phyloP scores from a whole-genome alignment of 306 rosid species.

The Macrotyloma uniflorum region DNA sequence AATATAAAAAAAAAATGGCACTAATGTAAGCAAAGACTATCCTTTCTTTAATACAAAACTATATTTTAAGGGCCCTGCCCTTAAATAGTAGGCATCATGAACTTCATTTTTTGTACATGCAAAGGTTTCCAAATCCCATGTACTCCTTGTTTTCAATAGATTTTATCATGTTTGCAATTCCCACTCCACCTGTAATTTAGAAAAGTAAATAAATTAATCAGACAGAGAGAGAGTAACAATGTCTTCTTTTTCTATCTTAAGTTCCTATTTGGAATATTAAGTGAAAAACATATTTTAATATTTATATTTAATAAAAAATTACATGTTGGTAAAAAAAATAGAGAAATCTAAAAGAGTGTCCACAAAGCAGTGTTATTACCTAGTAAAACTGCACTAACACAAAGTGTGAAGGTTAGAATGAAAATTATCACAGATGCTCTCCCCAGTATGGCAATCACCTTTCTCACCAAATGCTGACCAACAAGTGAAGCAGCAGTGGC shows the following conservation, averaged over 20 bases:
- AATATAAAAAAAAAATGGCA: too few relatives aligned
- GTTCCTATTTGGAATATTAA: too few relatives aligned
- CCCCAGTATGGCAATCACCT: constrained; percentile 57
- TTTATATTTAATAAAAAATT: not conserved
- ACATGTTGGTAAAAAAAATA: too few relatives aligned
- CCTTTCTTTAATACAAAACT: not conserved
- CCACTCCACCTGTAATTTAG: constrained; percentile 63
- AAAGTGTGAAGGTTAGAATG: constrained; percentile 62
- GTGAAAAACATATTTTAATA: too few relatives aligned
- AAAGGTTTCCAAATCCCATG: constrained; percentile 69
- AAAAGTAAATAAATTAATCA: too few relatives aligned
- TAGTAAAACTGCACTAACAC: constrained; percentile 55
- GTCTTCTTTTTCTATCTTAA: too few relatives aligned
- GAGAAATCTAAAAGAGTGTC: too few relatives aligned
- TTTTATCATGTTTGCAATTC: constrained; percentile 50
- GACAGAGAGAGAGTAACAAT: too few relatives aligned
- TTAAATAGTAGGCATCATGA: not conserved
- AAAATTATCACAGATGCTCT: constrained; percentile 71
- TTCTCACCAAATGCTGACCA: constrained; percentile 70
- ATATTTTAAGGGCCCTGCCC: not conserved
- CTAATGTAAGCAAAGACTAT: too few relatives aligned
- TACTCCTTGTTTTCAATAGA: constrained; percentile 50
- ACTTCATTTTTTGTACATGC: constrained; percentile 5
- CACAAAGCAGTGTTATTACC: not conserved
- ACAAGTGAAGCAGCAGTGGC: constrained; percentile 65